Evolutionary conservation across 129 eudicot genomes (phyloP).

Genomic region (Flaveria trinervia): DNA sequence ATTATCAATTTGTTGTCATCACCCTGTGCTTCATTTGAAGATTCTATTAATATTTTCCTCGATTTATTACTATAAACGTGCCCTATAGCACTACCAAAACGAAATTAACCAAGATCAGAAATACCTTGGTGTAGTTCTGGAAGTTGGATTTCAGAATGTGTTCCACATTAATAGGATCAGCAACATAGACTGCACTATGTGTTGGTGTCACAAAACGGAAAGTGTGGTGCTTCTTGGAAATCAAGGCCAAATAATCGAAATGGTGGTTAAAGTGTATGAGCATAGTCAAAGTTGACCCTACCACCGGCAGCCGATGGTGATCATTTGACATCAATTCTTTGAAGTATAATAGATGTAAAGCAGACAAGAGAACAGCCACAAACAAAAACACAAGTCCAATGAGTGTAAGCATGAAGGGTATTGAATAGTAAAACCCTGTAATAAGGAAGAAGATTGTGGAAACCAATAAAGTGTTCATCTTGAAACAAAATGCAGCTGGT

Average conservation of each 20-base stretch:
- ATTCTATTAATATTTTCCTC: background rate
- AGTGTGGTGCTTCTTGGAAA: constrained; percentile 47
- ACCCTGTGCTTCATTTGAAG: constrained; percentile 39
- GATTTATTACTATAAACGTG: background rate
- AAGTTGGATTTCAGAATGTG: constrained; percentile 63
- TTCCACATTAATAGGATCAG: constrained; percentile 59
- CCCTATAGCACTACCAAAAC: background rate
- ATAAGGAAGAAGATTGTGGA: constrained; percentile 27
- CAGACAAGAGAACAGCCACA: constrained; percentile 18
- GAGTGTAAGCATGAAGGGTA: constrained; percentile 31
- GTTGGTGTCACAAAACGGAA: constrained; percentile 56
- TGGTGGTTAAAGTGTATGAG: constrained; percentile 46
- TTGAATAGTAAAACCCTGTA: constrained; percentile 31
- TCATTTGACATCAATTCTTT: constrained; percentile 39
- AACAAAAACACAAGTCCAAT: constrained; percentile 25
- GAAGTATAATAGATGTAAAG: constrained; percentile 35
- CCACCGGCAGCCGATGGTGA: constrained; percentile 51
- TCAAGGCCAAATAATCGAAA: constrained; percentile 40
- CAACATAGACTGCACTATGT: constrained; percentile 54
- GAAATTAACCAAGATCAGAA: background rate
- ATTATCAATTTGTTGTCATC: constrained; percentile 38
- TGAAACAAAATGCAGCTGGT: constrained; percentile 8
- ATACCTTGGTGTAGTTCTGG: constrained; percentile 59
- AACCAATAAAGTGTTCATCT: constrained; percentile 28
- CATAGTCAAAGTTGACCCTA: constrained; percentile 45